Conservation (phyloP, 108 stramenopile species). For the Nitzschia inconspicua region DNA sequence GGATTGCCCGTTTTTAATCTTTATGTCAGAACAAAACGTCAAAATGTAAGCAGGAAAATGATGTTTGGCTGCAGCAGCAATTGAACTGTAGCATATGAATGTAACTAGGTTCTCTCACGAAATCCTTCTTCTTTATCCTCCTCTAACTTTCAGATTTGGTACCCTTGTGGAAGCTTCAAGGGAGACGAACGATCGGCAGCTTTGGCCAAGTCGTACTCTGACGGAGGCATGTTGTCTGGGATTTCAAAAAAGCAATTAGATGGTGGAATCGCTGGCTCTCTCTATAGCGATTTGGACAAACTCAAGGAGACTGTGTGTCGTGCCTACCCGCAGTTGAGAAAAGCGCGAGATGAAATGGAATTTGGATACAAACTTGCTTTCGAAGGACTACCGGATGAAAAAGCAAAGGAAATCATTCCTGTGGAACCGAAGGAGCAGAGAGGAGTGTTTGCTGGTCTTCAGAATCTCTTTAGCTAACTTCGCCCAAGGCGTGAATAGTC, state of each 20-base stretch:
- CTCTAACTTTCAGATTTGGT: slow-evolving; percentile 64
- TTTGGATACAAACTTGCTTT: slow-evolving; percentile 81
- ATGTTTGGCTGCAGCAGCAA: no score
- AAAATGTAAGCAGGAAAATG: no score
- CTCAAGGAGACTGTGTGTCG: slow-evolving; percentile 66
- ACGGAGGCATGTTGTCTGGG: slow-evolving; percentile 53
- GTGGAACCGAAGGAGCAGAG: slow-evolving; percentile 74
- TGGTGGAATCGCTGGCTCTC: slow-evolving; percentile 61
- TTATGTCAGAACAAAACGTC: slow-evolving; percentile 67
- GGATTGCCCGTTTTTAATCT: slow-evolving; percentile 84
- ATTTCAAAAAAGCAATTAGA: slow-evolving; percentile 86
- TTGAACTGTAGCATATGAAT: neutral
- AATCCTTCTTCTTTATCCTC: slow-evolving; percentile 3
- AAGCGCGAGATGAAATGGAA: slow-evolving; percentile 61
- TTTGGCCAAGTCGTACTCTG: slow-evolving; percentile 50
- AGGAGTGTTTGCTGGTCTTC: slow-evolving; percentile 66
- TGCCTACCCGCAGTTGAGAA: slow-evolving; percentile 72
- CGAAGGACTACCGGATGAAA: slow-evolving; percentile 61
- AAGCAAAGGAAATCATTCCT: slow-evolving; percentile 49
- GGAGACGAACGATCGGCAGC: slow-evolving; percentile 83
- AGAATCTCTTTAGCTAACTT: slow-evolving; percentile 55
- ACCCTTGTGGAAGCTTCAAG: slow-evolving; percentile 88
- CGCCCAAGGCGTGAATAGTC: no score
- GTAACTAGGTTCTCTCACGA: neutral
- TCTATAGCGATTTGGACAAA: slow-evolving; percentile 52